Percentiles rank a stretch among this genome's conserved stretches.
Conservation (phyloP, 164 flowering plant genomes). For the Berberis thunbergii region DNA sequence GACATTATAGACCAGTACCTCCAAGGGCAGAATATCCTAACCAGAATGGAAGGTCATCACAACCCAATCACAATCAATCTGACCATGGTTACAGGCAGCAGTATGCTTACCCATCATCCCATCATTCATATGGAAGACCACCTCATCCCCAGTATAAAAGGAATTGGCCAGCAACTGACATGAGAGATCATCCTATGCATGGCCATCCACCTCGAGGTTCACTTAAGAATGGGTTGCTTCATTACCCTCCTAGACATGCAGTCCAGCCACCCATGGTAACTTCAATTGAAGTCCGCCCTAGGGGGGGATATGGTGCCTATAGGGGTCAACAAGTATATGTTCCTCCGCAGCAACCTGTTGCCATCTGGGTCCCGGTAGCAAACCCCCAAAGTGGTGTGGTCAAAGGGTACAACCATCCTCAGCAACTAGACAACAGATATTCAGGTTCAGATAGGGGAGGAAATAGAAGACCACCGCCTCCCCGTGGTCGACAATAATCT, state of each 20-base stretch:
- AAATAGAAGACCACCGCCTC: conserved; percentile 26
- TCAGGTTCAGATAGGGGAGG: conserved; percentile 28
- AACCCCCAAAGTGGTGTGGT: conserved; percentile 12
- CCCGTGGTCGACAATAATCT: background rate
- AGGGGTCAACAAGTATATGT: background rate
- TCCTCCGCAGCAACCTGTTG: conserved; percentile 16
- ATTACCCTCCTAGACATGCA: conserved; percentile 15
- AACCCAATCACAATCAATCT: conserved; percentile 1
- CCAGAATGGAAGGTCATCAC: background rate
- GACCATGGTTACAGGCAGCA: conserved; percentile 20
- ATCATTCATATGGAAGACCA: conserved; percentile 11
- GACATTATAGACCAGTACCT: conserved; percentile 13
- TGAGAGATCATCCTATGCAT: conserved; percentile 9
- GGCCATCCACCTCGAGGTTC: conserved; percentile 10
- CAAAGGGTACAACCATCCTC: conserved; percentile 25
- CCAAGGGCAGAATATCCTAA: conserved; percentile 12
- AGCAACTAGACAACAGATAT: conserved; percentile 26
- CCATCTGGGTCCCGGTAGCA: conserved; percentile 15
- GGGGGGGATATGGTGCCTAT: background rate
- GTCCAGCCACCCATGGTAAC: conserved; percentile 3
- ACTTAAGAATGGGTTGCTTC: conserved; percentile 19
- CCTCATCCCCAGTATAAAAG: conserved; percentile 19
- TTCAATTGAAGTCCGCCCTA: background rate
- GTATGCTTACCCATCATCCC: conserved; percentile 7
- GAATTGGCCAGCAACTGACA: conserved; percentile 9